These are phyloP conservation scores for Candida sojae DNA, from an alignment of 1,139 yeast genomes.

Conservation along the genomic window DNA sequence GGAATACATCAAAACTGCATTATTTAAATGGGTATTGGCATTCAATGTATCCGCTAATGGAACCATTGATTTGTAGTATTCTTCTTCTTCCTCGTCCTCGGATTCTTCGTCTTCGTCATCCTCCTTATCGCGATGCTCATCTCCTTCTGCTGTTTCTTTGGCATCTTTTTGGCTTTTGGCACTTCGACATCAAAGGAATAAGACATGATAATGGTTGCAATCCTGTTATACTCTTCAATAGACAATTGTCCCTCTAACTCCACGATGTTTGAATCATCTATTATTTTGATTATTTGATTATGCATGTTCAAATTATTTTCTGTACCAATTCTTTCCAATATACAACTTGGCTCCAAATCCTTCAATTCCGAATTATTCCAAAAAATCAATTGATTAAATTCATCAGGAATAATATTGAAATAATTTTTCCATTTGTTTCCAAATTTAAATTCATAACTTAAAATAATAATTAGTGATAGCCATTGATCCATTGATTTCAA, in stretches of 20 bases:
- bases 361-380: conserved; percentile 64
- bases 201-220: conserved; percentile 62
- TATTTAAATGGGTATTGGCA: conserved; percentile 77
- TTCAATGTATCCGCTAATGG: conserved; percentile 91
- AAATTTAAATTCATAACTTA: conserved; percentile 57
- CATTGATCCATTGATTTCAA: conserved; percentile 60
- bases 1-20: conserved; percentile 65
- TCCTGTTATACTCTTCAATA: conserved; percentile 61
- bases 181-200: conserved; percentile 43
- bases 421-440: conserved; percentile 65
- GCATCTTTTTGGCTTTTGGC: neutral
- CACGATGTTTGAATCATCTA: conserved; percentile 17
- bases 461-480: conserved; percentile 71
- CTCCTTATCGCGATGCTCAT: conserved; percentile 13
- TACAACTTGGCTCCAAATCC: conserved; percentile 65
- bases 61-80: conserved; percentile 78
- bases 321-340: conserved; percentile 69
- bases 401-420: conserved; percentile 66
- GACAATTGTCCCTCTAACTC: conserved; percentile 33
- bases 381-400: conserved; percentile 73
- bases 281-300: conserved; percentile 24
- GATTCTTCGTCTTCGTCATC: conserved; percentile 21
- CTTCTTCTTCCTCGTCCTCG: conserved; percentile 28
- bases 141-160: conserved; percentile 19
- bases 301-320: conserved; percentile 67